Conservation (phyloP, 208 protist genomes). For the Strigomonas culicis region DNA sequence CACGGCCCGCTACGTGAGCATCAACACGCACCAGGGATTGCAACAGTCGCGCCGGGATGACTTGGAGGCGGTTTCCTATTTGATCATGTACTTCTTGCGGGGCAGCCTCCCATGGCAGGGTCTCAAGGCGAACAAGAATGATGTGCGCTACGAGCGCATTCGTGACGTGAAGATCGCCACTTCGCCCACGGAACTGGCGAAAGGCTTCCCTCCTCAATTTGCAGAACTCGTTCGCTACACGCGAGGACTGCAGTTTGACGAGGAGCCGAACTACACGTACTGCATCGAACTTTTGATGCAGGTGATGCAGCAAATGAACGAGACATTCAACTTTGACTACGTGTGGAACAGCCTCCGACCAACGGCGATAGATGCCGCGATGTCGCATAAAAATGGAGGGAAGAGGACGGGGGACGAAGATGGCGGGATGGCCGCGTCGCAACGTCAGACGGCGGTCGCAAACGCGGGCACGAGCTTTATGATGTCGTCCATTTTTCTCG, state of each 20-base stretch:
- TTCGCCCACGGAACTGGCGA: conserved; percentile 36
- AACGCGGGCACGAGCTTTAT: conserved; percentile 25
- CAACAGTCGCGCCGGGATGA: conserved; percentile 90
- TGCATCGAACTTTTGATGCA: conserved; percentile 42
- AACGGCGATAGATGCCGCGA: too few species aligned
- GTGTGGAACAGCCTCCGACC: conserved; percentile 28
- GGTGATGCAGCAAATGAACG: conserved; percentile 27
- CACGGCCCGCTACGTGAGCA: conserved; percentile 85
- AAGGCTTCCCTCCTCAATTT: conserved; percentile 62
- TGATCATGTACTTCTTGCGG: conserved; percentile 98
- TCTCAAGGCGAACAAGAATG: conserved; percentile 42
- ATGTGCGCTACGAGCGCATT: conserved; percentile 43
- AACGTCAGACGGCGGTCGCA: conserved; percentile 23
- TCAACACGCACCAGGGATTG: conserved; percentile 98
- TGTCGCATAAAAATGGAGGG: conserved; percentile 3
- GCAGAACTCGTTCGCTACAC: conserved; percentile 48
- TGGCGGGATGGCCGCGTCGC: background rate
- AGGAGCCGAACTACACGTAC: conserved; percentile 74
- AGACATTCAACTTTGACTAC: conserved; percentile 62
- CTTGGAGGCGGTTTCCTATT: conserved; percentile 80
- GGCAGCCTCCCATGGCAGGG: conserved; percentile 97
- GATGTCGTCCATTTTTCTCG: conserved; percentile 19
- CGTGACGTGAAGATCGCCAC: conserved; percentile 56
- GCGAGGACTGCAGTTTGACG: conserved; percentile 54
- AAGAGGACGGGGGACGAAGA: background rate